Percentiles rank a stretch among this genome's conserved stretches.
These are phyloP conservation scores for Neckera pumila DNA, from an alignment of 225 moss, liverwort and hornwort species.

Conservation along the genomic window DNA sequence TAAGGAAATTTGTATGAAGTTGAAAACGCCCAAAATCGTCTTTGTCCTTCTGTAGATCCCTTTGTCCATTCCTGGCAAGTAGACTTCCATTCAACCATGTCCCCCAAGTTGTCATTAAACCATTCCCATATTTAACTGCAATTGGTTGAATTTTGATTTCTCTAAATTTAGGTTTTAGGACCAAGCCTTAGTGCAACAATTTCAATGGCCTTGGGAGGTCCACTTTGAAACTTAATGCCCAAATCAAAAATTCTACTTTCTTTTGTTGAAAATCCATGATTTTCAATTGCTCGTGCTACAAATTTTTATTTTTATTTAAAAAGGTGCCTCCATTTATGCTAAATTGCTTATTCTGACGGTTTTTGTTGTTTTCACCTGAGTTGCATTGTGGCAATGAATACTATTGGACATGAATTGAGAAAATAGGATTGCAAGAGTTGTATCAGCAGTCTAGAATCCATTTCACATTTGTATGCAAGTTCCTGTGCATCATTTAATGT, in stretches of 20 bases:
- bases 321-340: neutral
- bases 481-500: neutral
- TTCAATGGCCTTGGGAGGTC: neutral
- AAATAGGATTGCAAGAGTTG: neutral
- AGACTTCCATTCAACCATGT: neutral
- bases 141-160: fast-evolving
- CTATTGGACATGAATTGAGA: no score
- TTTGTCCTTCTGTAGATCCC: no score
- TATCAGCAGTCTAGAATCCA: neutral
- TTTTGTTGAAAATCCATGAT: neutral
- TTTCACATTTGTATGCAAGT: neutral
- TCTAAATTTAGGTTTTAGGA: no score
- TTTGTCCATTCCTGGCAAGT: neutral
- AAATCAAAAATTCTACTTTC: neutral
- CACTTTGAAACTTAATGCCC: neutral
- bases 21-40: neutral
- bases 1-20: neutral
- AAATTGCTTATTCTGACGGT: neutral
- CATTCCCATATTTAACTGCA: no score
- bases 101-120: no score
- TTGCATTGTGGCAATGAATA: neutral
- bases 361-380: neutral
- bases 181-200: neutral
- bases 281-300: neutral
- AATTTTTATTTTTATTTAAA: no score